A percentile compares a stretch with the other conserved stretches of the same genome.
Conservation (phyloP, 2,329 filamentous ascomycete species). For the Colletotrichum sidae region DNA sequence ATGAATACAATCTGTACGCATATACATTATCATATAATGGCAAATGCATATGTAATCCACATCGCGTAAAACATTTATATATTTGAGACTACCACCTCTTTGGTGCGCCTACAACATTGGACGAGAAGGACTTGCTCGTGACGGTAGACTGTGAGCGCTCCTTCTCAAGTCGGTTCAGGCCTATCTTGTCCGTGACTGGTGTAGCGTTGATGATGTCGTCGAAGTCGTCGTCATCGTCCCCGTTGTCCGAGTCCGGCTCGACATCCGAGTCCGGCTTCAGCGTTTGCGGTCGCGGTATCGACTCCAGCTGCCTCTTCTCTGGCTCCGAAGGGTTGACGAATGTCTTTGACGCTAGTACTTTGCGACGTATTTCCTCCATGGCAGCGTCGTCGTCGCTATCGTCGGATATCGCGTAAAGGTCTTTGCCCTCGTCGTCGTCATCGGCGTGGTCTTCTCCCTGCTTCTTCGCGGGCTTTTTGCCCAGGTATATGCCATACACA, state of each 20-base stretch:
- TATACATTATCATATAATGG: not conserved
- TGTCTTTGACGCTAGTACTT: conserved; percentile 90
- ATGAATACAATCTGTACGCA: not conserved
- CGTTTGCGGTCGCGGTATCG: conserved; percentile 69
- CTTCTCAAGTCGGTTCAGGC: conserved; percentile 68
- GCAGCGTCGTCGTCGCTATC: conserved; percentile 83
- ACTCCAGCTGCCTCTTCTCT: conserved; percentile 69
- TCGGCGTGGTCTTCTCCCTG: conserved; percentile 44
- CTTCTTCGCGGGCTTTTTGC: conserved; percentile 58
- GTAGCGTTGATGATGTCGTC: conserved; percentile 94
- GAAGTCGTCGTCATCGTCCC: conserved; percentile 79
- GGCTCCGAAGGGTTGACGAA: conserved; percentile 73
- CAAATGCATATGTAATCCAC: not conserved
- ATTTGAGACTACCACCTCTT: conserved; percentile 53
- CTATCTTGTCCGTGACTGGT: conserved; percentile 87
- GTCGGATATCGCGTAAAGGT: conserved; percentile 82
- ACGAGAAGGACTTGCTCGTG: conserved; percentile 64
- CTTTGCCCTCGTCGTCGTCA: conserved; percentile 63
- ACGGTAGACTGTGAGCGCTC: conserved; percentile 61
- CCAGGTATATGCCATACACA: conserved; percentile 70
- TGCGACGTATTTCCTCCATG: conserved; percentile 92
- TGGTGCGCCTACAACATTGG: conserved; percentile 61
- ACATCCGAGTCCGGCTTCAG: conserved; percentile 72
- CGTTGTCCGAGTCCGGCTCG: conserved; percentile 79
- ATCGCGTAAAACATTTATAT: not conserved